Base-by-base conservation (phyloP, 2,329 filamentous ascomycete species). In the Monosporascus sp. region DNA sequence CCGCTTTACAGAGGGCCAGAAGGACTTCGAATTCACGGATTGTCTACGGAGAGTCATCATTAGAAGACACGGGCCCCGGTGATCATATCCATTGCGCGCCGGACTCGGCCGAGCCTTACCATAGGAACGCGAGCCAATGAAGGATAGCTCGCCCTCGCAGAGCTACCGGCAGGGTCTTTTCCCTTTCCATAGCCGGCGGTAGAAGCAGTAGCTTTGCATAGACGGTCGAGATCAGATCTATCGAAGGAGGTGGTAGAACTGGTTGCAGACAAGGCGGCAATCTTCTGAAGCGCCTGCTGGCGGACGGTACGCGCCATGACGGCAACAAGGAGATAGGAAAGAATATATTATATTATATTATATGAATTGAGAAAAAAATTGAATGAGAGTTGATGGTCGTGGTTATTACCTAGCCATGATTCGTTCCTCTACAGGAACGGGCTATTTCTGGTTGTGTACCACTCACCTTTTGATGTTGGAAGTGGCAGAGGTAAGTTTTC, bases 1-100 rank as follows among this genome's bases (percentile, higher is more conserved):
- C 90, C 51, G 93, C 90, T 73, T 92, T 93, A 77, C 93, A 97
- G 26, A 99, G 79, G 44, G 94, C 91, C 26, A 97, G 75, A 26
- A 99, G 80, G 51, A 96, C 89, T 70, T 99, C 93, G 61, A 96
- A 87, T 76, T 99, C 95, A 64, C 89, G 86, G 51, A 92, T 84
- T 51, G 86, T 89, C 91, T 95, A 68, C 22, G 48, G 47, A 52
- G 5, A 52, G 58, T 64, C 53, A 65, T 63, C 15, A 35, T 28
- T 37, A 37, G 37, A 41, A 50, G 41, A 53, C 48, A 45, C 26
- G 53, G 18, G 24, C 14, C 14, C 22, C 7, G 15, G 20, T n/a
- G 31, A 24, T 46, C 31, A n/a, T 17, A 31, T 46, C 43, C 31
- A 46, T 26, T 46, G 6, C 18, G 14, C 26, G 9, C 11, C 17